phyloP scores from a whole-genome alignment of 345 rosid genomes.

The Murraya paniculata region DNA sequence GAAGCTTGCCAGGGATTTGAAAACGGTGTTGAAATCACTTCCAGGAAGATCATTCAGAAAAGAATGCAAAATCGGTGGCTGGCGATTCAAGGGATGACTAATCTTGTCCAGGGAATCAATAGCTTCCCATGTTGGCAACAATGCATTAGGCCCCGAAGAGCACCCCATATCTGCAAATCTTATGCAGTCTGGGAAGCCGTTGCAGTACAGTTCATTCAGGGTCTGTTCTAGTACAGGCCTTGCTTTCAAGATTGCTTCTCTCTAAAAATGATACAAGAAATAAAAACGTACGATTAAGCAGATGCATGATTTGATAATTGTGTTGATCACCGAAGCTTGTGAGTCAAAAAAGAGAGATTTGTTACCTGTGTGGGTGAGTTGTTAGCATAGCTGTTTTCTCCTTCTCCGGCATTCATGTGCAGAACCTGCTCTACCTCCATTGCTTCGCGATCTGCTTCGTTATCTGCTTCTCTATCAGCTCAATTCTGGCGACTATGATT shows the following conservation, averaged over 20 bases:
- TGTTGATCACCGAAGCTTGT: neutral
- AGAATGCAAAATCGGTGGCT: neutral
- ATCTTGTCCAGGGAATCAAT: neutral
- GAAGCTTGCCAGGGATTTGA: conserved; percentile 18
- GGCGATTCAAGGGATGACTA: neutral
- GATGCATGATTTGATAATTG: neutral
- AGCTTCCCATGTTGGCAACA: neutral
- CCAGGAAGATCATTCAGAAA: conserved; percentile 26
- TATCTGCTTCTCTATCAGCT: neutral
- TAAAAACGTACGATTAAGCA: neutral
- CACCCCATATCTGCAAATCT: conserved; percentile 10
- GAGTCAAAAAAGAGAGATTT: neutral
- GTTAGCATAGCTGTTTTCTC: conserved; percentile 18
- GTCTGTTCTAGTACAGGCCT: neutral
- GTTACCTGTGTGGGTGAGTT: conserved; percentile 17
- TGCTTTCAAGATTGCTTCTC: neutral
- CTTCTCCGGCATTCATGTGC: conserved; percentile 22
- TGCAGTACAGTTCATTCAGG: neutral
- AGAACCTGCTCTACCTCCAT: neutral
- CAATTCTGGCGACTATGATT: neutral
- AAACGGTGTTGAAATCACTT: conserved; percentile 22
- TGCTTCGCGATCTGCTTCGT: neutral
- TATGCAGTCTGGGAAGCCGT: conserved; percentile 3
- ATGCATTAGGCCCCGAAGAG: neutral
- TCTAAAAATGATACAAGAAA: neutral